These are phyloP conservation scores for Entonaema liquescens DNA, from an alignment of 495 filamentous ascomycete genomes.

Conservation along the genomic window DNA sequence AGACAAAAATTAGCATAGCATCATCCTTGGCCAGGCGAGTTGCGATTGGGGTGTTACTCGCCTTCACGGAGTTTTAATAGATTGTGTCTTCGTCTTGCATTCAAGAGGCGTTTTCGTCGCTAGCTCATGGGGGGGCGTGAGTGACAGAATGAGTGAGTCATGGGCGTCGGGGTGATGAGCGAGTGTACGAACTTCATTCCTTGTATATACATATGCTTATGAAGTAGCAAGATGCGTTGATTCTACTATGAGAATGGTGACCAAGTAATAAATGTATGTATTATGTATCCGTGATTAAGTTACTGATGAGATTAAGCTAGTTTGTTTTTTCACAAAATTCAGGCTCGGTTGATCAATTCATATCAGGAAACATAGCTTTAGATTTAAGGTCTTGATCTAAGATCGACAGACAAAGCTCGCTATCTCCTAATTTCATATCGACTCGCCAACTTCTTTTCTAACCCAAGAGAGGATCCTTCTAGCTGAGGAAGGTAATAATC, in stretches of 20 bases:
- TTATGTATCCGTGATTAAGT: too few species aligned
- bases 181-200: too few species aligned
- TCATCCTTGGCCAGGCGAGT: background rate
- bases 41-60: background rate
- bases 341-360: background rate
- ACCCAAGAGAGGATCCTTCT: conserved; percentile 11
- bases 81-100: background rate
- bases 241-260: too few species aligned
- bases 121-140: background rate
- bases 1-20: background rate
- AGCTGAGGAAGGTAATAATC: conserved; percentile 12
- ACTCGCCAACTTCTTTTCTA: conserved; percentile 1
- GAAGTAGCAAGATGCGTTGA: too few species aligned
- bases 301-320: too few species aligned
- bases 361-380: conserved; percentile 28
- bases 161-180: too few species aligned
- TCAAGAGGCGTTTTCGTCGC: background rate
- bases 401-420: conserved; percentile 9
- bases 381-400: conserved; percentile 18
- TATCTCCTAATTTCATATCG: conserved; percentile 16
- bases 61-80: background rate
- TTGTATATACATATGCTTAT: too few species aligned
- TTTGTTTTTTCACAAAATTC: too few species aligned
- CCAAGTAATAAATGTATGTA: too few species aligned
- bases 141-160: too few species aligned